These are phyloP conservation scores for Alternaria brassicae DNA, from an alignment of 2,329 filamentous ascomycete genomes.

Conservation along the genomic window DNA sequence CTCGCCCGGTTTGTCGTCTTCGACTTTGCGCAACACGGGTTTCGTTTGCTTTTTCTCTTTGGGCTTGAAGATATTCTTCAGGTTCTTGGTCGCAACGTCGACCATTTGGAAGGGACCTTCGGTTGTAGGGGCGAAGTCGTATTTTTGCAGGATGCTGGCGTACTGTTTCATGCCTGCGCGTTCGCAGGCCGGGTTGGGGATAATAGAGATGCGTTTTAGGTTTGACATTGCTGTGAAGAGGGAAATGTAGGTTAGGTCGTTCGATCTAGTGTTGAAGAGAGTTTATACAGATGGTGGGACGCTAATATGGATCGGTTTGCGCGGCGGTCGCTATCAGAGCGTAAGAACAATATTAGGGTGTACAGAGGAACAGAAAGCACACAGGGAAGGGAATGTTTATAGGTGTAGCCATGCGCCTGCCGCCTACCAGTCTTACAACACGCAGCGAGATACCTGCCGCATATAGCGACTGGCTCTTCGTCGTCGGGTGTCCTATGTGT, in stretches of 20 bases:
- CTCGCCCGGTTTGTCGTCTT: constrained; percentile 51
- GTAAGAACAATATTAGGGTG: background rate
- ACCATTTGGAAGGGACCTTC: constrained; percentile 24
- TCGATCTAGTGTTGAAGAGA: background rate
- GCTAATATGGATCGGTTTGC: background rate
- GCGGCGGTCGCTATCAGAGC: background rate
- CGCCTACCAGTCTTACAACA: background rate
- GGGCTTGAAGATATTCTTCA: constrained; percentile 25
- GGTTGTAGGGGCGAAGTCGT: constrained; percentile 9
- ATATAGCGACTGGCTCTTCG: background rate
- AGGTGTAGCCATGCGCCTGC: background rate
- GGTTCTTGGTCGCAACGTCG: constrained; percentile 15
- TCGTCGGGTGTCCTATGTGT: background rate
- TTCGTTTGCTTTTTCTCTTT: background rate
- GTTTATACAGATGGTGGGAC: background rate
- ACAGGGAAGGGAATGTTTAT: background rate
- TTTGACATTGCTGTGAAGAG: constrained; percentile 16
- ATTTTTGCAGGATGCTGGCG: constrained; percentile 67
- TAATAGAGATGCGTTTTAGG: constrained; percentile 33
- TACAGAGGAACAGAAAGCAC: background rate
- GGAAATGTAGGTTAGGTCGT: background rate
- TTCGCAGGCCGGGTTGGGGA: constrained; percentile 35
- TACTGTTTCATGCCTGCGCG: constrained; percentile 66
- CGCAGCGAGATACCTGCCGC: background rate
- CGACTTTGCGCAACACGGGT: background rate